Evolutionary conservation across 306 rosid species (phyloP).

Genomic region (Pyrus pyrifolia): DNA sequence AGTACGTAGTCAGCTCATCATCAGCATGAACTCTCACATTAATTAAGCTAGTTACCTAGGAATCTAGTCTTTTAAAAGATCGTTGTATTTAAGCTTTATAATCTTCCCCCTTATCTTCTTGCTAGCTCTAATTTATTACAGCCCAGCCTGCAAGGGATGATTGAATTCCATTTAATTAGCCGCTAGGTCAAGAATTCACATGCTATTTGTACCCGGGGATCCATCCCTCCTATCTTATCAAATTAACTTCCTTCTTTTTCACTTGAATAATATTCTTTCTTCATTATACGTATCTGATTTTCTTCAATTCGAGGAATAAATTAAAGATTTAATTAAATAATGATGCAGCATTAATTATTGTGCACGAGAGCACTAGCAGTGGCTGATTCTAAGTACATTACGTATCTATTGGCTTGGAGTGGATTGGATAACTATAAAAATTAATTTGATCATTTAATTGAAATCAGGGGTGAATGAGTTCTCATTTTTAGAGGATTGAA

Average conservation of each 20-base stretch:
- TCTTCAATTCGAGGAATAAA: background rate
- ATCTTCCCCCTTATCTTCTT: background rate
- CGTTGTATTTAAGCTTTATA: no score
- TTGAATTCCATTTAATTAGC: background rate
- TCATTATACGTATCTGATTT: background rate
- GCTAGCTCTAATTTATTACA: background rate
- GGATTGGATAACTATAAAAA: no score
- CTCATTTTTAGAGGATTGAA: no score
- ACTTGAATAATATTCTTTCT: background rate
- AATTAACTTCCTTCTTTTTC: background rate
- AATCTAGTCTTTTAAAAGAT: background rate
- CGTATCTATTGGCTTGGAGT: no score
- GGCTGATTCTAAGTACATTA: no score
- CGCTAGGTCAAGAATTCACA: background rate
- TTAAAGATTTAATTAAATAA: background rate
- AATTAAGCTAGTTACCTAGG: background rate
- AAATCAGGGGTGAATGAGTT: no score
- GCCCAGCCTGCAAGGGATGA: background rate
- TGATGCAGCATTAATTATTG: no score
- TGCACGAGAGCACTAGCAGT: background rate
- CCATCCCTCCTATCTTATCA: background rate
- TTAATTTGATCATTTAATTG: no score
- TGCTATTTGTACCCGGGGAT: background rate
- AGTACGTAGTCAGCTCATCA: background rate
- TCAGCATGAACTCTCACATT: background rate